Base-by-base conservation (phyloP, 352 stramenopile genomes). In the Phytophthora kernoviae region DNA sequence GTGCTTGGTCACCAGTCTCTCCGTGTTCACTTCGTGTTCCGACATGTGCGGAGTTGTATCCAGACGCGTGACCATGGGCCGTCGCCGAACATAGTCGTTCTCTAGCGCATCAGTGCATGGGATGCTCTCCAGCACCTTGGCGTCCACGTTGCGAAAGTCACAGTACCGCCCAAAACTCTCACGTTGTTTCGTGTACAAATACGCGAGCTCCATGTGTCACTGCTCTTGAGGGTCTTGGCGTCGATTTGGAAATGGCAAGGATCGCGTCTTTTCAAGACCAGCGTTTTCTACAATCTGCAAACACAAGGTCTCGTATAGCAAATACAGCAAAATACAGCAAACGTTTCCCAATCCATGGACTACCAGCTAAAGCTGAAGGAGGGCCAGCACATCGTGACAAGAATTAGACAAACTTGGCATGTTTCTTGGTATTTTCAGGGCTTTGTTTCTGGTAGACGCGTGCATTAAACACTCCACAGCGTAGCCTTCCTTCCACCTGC, bases 21-120 rank as follows among this genome's bases (percentile, higher is more conserved):
- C 93, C 1, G 96, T 98, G 55, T 98, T 98, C 18, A 96, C 89
- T 52, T 97, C 90, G 46, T 97, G 89, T 75, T 97, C 91, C 10
- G 82, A 96, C 73, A 94, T 95, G 66, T 94, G 68, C n/a, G 89
- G 88, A 32, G 83, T 96, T 39, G 92, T 98, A 62, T 97, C 89
- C n/a, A 97, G 72, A 14, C 79, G 73, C 11, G 78, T 90, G 55
- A 96, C 72, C 66, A 88, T 96, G 2, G 91, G 90, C 15, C 96
- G 95, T 12, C 90, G 73, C 47, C 83, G 74, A 24, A 97, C 79
- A 61, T 98, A 98, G 58, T 98, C 84, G 37, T 93, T 79, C 52
- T 97, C 87, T 58, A 95, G 90, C 14, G 88, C 72, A 45, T 96
- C 78, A 2, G 82, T 96, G 44, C 65, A 79, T 22, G 90, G 78